Evolutionary conservation across 1,284 basidiomycete species (phyloP), one percentile per base, ranked within the genome.

Genomic region (Lentinus polychrous): DNA sequence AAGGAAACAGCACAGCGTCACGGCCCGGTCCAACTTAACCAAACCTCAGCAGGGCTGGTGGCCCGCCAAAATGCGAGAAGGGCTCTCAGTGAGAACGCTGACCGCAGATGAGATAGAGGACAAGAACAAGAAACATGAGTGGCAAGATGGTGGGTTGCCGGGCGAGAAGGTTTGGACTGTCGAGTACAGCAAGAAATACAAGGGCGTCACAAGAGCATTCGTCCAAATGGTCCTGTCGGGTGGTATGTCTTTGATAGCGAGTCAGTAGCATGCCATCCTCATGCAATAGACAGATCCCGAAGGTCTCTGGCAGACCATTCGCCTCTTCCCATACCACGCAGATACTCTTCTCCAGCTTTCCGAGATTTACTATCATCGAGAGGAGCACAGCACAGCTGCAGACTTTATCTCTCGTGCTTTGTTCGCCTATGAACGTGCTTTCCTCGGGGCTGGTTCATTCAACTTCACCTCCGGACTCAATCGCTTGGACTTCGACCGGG

Each of bases 301-400:
- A 51, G 78, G 79, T 0, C 75, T 88, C 42, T 81, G 74, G 64
- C 68, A 74, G 17, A 66, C 88, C 8, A 51, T 86, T 12, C 67
- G 73, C 12, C 71, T 69, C 38, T 70, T 81, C 37, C 83, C 83
- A 0, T 96, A 91, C 79, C 94, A 96, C 58, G 88, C 85, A 1
- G 94, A 97, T 64, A 94, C 93, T 0, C 72, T 94, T 0, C 73
- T 96, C 1, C 93, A 96, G 60, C 73, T 95, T 20, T 83, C 88
- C 1, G 88, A 91, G 60, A 77, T 94, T 2, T 90, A 84, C 61
- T 76, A 85, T 33, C 86, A 94, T 61, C 78, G 90, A 57, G 90
- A 91, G 73, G 91, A 94, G 60, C 83, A 92, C 57, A 78, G 86
- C 15, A 83, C 84, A 33, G 87, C 91, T 0, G 81, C 89, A 1